Evolutionary conservation across 2,329 filamentous ascomycete species (phyloP).

Genomic region (Coniella vitis): DNA sequence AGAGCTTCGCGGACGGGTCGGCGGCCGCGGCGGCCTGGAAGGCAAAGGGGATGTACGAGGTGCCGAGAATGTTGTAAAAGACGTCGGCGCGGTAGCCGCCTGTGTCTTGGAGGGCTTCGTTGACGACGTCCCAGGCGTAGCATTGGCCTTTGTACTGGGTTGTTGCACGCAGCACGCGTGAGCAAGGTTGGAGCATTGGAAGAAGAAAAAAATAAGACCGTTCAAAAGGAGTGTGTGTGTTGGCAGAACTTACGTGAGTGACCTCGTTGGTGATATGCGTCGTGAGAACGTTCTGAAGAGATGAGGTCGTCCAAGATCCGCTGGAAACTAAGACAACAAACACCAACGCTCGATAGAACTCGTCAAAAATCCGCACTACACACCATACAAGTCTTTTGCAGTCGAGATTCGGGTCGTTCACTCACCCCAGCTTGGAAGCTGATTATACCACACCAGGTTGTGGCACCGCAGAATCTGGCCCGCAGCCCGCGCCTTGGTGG

Average conservation of each 20-base stretch:
- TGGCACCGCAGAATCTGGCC: conserved; percentile 55
- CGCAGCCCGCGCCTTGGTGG: conserved; percentile 39
- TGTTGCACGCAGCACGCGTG: not conserved
- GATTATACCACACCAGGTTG: conserved; percentile 45
- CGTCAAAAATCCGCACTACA: too few relatives aligned
- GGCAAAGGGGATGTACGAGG: conserved; percentile 49
- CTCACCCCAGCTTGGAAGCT: conserved; percentile 45
- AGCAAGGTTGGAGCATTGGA: not conserved
- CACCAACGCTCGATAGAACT: not conserved
- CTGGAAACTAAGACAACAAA: conserved; percentile 15
- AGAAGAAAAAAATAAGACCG: too few relatives aligned
- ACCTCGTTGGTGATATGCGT: conserved; percentile 54
- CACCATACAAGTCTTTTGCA: too few relatives aligned
- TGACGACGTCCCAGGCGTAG: conserved; percentile 60
- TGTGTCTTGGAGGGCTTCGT: conserved; percentile 54
- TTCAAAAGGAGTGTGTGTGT: too few relatives aligned
- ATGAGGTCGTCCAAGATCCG: conserved; percentile 48
- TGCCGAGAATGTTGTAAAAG: conserved; percentile 50
- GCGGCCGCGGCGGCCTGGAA: conserved; percentile 49
- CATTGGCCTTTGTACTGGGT: conserved; percentile 44
- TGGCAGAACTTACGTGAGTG: conserved; percentile 32
- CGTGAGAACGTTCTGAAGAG: conserved; percentile 46
- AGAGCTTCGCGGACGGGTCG: conserved; percentile 44
- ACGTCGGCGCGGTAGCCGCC: conserved; percentile 46
- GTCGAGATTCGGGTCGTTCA: too few relatives aligned